Base-by-base conservation (phyloP, 257 asterid species). In the Salvia splendens region DNA sequence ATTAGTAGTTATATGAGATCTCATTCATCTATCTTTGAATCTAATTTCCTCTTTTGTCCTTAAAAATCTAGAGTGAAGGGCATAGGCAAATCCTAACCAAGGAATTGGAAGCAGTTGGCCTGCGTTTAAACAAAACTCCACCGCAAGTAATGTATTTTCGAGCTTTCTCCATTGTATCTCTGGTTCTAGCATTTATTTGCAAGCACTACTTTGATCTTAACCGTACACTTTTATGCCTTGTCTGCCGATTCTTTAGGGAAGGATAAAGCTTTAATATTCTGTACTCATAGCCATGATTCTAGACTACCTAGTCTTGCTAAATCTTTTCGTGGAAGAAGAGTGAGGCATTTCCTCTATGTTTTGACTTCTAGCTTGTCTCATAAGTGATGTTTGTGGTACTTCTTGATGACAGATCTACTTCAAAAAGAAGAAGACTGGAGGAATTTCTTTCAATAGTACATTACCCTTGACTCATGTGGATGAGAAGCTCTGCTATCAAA, bases 71-170 rank as follows among this genome's bases (percentile, higher is more conserved):
- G 97, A 91, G 99, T 86, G 99, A 94, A 86, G 99, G 99, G 76
- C 99, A 94, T 77, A 87, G 99, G 3, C 99, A 94, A 77, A 94
- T 94, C 85, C 79, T 94, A 68, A 94, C 99, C 2, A 87, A 73
- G 84, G 99, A 94, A 81, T 82, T 94, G 85, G 99, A 93, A 85
- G 89, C 99, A 69, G 99, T 94, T 75, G 99, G 99, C 58, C 85
- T 94, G 78, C 97, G 99, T 41, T 70, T 94, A 73, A 94, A 94
- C 86, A 94, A 94, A 85, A 77, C 68, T 57, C 98, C 97, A 35
- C 97, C 98, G 79, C 96, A 94, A 70, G 97, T 90, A 84, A 83
- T n/a, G n/a, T n/a, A n/a, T n/a, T n/a, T n/a, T 61, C 24, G 20
- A 61, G 30, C 73, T 42, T 64, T 75, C 56, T 46, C 38, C 11